A percentile compares a stretch with the other conserved stretches of the same genome.
Evolutionary conservation across 805 yeast genomes (phyloP).

Genomic region (Pichia thaimueangensis): DNA sequence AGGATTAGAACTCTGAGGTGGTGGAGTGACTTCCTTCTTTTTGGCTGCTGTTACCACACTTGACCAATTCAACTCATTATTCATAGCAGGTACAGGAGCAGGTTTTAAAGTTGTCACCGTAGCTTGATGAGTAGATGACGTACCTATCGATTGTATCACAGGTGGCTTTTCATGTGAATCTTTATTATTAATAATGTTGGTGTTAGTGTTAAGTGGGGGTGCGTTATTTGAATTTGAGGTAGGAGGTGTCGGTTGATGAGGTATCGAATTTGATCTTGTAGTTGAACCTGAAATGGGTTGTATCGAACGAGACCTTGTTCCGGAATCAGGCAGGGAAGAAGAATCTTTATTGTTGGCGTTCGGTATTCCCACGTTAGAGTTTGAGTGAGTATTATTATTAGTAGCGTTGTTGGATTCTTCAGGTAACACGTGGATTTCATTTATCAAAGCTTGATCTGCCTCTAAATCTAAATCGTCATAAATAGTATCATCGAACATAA

Average conservation of each 20-base stretch:
- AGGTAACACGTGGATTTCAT: constrained; percentile 25
- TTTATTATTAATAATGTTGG: too few species aligned
- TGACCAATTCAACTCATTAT: constrained; percentile 30
- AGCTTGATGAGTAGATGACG: constrained; percentile 15
- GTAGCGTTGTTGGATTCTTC: constrained; percentile 12
- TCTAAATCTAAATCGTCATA: constrained; percentile 81
- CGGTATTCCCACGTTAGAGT: too few species aligned
- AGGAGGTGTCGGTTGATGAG: neutral
- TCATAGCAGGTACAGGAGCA: constrained; percentile 31
- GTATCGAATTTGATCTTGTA: constrained; percentile 3
- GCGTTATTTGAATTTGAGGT: constrained; percentile 4
- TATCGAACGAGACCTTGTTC: constrained; percentile 2
- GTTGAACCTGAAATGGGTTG: constrained; percentile 10
- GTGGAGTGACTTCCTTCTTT: constrained; percentile 6
- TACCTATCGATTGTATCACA: constrained; percentile 16
- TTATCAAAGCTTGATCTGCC: constrained; percentile 32
- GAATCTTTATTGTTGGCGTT: neutral
- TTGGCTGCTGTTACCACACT: constrained; percentile 26
- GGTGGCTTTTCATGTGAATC: constrained; percentile 8
- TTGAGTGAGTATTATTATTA: constrained; percentile 5
- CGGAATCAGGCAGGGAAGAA: constrained; percentile 8
- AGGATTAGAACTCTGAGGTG: constrained; percentile 7
- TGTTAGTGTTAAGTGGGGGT: neutral
- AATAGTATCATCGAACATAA: constrained; percentile 88
- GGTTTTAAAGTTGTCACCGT: constrained; percentile 29